Percentiles rank a stretch among this genome's conserved stretches.
These are phyloP conservation scores for Pyrrhoderma noxium DNA, from an alignment of 1,284 basidiomycete species.

Conservation along the genomic window DNA sequence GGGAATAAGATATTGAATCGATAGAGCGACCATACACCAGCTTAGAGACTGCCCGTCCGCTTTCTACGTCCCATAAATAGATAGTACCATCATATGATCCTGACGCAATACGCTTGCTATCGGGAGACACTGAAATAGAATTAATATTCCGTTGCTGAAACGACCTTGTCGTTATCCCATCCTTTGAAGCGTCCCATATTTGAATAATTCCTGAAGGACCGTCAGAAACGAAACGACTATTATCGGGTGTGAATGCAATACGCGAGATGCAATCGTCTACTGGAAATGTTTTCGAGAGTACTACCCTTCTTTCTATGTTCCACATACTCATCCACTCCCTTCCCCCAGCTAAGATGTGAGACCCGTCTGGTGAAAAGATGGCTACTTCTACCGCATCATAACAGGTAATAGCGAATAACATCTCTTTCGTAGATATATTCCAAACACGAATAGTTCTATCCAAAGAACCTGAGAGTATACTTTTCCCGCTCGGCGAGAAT, in stretches of 20 bases:
- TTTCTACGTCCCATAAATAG: conserved; percentile 10
- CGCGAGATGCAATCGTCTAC: background rate
- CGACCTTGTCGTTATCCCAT: too few species aligned
- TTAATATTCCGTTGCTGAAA: background rate
- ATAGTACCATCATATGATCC: conserved; percentile 6
- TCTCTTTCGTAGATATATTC: background rate
- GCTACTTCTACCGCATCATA: too few species aligned
- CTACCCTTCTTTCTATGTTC: too few species aligned
- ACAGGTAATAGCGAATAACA: background rate
- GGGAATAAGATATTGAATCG: too few species aligned
- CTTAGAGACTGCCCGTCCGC: background rate
- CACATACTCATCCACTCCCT: too few species aligned
- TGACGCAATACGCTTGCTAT: conserved; percentile 10
- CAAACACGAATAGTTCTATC: background rate
- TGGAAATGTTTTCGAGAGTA: too few species aligned
- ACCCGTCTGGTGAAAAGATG: too few species aligned
- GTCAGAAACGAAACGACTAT: too few species aligned
- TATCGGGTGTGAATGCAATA: background rate
- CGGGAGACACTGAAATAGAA: conserved; percentile 11
- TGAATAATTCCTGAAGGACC: too few species aligned
- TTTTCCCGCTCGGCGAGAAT: background rate
- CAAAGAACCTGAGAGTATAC: background rate
- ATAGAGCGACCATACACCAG: too few species aligned
- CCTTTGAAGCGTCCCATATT: too few species aligned
- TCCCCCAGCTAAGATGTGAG: too few species aligned